Conservation (phyloP, 768 basidiomycete genomes). For the Guyanaporus albipodus region DNA sequence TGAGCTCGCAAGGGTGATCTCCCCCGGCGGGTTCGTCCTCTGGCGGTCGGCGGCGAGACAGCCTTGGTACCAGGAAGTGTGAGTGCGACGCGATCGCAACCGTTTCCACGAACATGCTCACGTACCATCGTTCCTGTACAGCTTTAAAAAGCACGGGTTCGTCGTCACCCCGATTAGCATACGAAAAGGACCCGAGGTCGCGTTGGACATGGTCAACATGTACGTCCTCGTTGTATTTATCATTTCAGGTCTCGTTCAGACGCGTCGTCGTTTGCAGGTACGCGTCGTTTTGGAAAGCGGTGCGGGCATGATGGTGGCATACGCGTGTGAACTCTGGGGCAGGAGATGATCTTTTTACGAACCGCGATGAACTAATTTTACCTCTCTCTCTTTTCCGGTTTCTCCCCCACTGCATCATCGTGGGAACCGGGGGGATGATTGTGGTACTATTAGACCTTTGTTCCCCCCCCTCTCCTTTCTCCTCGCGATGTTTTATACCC, state of each 20-base stretch:
- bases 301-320: conserved; percentile 15
- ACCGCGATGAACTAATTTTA: no score
- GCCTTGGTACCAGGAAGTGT: conserved; percentile 64
- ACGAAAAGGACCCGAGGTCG: conserved; percentile 42
- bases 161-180: conserved; percentile 48
- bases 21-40: conserved; percentile 55
- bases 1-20: conserved; percentile 54
- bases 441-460: no score
- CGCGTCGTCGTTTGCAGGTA: conserved; percentile 18
- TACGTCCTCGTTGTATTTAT: conserved; percentile 34
- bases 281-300: conserved; percentile 31
- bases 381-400: no score
- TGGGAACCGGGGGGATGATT: no score
- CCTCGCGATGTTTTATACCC: not conserved
- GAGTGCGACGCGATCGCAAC: no score
- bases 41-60: conserved; percentile 62
- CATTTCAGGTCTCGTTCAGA: not conserved
- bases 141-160: conserved; percentile 54
- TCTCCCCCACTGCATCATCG: no score
- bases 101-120: no score
- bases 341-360: not conserved
- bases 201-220: conserved; percentile 73
- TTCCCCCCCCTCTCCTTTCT: not conserved
- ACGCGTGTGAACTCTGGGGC: not conserved
- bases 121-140: no score